Base-by-base conservation (phyloP, 306 rosid genomes). In the Abrus pulchellus region DNA sequence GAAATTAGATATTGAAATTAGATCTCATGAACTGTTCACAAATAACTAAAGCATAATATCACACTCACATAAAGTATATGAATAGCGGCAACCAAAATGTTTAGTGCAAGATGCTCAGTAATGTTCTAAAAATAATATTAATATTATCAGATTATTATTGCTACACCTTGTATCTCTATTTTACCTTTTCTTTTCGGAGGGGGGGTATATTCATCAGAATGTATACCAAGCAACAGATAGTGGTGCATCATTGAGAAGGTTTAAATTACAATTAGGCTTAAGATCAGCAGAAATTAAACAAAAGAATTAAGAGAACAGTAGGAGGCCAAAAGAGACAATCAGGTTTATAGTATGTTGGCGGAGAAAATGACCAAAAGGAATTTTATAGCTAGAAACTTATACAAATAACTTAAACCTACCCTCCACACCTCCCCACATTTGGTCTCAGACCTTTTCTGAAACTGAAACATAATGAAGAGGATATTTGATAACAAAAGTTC, bases 301-400 rank as follows among this genome's bases (percentile, higher is more conserved):
- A 29, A 41, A 28, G 48, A 52, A 49, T 47, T 60, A 44, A 55
- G 55, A 67, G n/a, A 53, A 41, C 57, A 56, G 0, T 13, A 60
- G 14, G 44, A 71, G 43, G 55, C 61, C 54, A 80, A 32, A 60
- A 48, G 73, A 80, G n/a, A 14, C 77, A 40, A 38, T 13, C 52
- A 38, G 62, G 55, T 32, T 40, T 54, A 20, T 20, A 45, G 61
- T 33, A 47, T 9, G 77, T 66, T 77, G 6, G 52, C 5, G 20
- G 67, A 79, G 76, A 32, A 79, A 33, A 69, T 45, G 52, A 14
- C 4, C 43, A 36, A 12, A 38, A 45, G 52, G 6, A 49, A 29
- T 50, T 36, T 36, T 7, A 60, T 48, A 70, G 62, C 78, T 60
- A 13, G 65, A 38, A 60, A 60, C 65, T 48, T 27, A 56, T 13